A percentile compares a stretch with the other conserved stretches of the same genome.
These are phyloP conservation scores for Trichaptum fuscoviolaceum DNA, from an alignment of 768 basidiomycete genomes.

Conservation along the genomic window DNA sequence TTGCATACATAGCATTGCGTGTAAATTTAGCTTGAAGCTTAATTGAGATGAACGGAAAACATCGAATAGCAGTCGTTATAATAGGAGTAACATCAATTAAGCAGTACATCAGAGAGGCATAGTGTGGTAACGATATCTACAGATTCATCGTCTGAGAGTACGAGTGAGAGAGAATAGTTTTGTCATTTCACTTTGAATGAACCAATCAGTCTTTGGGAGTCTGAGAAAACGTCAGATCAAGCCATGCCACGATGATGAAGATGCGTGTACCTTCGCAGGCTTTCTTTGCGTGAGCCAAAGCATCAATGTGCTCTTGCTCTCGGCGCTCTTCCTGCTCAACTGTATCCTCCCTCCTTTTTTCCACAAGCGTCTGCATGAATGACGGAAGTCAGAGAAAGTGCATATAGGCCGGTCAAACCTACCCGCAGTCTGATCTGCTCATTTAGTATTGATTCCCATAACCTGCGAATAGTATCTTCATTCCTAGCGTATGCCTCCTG, in stretches of 20 bases:
- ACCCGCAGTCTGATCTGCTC: background rate
- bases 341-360: background rate
- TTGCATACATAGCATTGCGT: too few relatives aligned
- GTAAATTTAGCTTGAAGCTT: too few relatives aligned
- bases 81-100: too few relatives aligned
- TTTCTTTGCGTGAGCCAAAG: conserved; percentile 1
- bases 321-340: background rate
- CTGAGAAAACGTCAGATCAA: background rate
- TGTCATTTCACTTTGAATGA: background rate
- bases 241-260: background rate
- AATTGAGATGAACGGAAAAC: too few relatives aligned
- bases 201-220: background rate
- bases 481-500: background rate
- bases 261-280: conserved; percentile 1
- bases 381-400: background rate
- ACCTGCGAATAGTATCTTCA: conserved; percentile 1
- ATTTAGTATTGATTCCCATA: background rate
- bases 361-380: background rate
- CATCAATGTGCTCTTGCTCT: conserved; percentile 1
- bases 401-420: background rate
- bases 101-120: too few relatives aligned
- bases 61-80: too few relatives aligned
- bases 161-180: background rate
- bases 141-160: background rate
- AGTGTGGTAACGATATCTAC: background rate